Evolutionary conservation across 176 grass and related monocot genomes (phyloP).

Genomic region (Bonia amplexicaulis): DNA sequence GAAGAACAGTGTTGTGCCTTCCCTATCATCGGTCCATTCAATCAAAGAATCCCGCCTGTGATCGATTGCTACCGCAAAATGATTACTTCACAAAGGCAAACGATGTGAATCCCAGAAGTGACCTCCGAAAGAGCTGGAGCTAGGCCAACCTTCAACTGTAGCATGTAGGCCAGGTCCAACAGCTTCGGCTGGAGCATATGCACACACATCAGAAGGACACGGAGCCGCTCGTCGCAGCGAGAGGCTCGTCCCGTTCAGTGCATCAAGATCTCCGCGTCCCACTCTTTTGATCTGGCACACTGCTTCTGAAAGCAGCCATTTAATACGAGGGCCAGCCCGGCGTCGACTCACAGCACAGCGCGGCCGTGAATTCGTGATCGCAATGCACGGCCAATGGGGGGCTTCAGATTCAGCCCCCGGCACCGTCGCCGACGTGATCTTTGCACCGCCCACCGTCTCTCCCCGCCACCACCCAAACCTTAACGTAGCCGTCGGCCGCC

Average conservation of each 20-base stretch:
- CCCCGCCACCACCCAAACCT: too few relatives aligned
- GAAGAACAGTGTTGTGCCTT: too few relatives aligned
- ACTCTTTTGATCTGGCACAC: neutral
- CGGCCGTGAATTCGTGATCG: neutral
- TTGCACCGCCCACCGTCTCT: neutral
- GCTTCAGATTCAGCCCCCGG: neutral
- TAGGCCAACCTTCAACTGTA: too few relatives aligned
- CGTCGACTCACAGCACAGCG: neutral
- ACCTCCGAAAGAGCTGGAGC: neutral
- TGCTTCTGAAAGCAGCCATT: neutral
- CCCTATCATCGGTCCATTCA: too few relatives aligned
- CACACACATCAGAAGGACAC: neutral
- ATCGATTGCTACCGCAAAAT: too few relatives aligned
- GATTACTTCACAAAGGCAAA: too few relatives aligned
- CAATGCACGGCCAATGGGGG: too few relatives aligned
- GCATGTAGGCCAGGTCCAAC: neutral
- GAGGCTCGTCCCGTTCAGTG: neutral
- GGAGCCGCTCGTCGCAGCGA: constrained; percentile 25
- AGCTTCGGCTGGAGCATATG: neutral
- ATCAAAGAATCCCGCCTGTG: too few relatives aligned
- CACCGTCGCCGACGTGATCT: neutral
- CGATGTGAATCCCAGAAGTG: neutral
- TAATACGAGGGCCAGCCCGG: neutral
- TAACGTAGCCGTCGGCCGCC: too few relatives aligned
- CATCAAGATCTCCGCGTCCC: neutral